Conservation (phyloP, 1,139 yeast species). For the Tardiomyces depauwii region DNA sequence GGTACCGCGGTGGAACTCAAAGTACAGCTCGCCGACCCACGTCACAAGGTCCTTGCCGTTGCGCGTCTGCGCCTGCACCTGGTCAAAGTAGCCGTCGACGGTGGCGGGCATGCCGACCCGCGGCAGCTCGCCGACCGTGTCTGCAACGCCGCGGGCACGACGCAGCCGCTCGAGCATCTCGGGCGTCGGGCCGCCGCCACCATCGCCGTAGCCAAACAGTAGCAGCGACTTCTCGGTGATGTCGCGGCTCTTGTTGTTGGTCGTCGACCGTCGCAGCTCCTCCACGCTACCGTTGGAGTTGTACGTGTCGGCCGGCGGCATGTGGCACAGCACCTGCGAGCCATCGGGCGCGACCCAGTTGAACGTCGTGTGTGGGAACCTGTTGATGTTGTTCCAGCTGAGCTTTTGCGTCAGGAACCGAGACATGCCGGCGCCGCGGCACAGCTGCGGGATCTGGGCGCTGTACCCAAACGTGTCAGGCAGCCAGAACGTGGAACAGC, state of each 20-base stretch:
- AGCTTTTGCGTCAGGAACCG: slow-evolving; percentile 86
- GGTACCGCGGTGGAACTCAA: slow-evolving; percentile 95
- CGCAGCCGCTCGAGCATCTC: slow-evolving; percentile 89
- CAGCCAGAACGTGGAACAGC: slow-evolving; percentile 76
- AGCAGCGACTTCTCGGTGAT: slow-evolving; percentile 53
- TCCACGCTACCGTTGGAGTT: slow-evolving; percentile 88
- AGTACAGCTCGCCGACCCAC: slow-evolving; percentile 89
- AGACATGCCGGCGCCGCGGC: slow-evolving; percentile 72
- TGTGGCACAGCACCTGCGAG: slow-evolving; percentile 83
- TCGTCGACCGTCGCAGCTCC: slow-evolving; percentile 40
- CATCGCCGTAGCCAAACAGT: slow-evolving; percentile 90
- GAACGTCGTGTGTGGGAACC: slow-evolving; percentile 80
- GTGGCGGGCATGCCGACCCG: slow-evolving; percentile 66
- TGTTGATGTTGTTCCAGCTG: slow-evolving; percentile 91
- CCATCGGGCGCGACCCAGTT: slow-evolving; percentile 96
- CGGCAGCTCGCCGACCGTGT: slow-evolving; percentile 70
- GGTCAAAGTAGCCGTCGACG: slow-evolving; percentile 69
- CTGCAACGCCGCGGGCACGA: slow-evolving; percentile 77
- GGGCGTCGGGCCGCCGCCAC: slow-evolving; percentile 96
- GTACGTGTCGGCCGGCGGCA: slow-evolving; percentile 96
- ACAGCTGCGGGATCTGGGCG: slow-evolving; percentile 88
- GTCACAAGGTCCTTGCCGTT: slow-evolving; percentile 61
- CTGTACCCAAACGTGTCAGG: slow-evolving; percentile 98
- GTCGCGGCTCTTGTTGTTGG: slow-evolving; percentile 73
- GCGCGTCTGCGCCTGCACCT: slow-evolving; percentile 49